Base-by-base conservation (phyloP, 306 rosid species). In the Vigna mungo region DNA sequence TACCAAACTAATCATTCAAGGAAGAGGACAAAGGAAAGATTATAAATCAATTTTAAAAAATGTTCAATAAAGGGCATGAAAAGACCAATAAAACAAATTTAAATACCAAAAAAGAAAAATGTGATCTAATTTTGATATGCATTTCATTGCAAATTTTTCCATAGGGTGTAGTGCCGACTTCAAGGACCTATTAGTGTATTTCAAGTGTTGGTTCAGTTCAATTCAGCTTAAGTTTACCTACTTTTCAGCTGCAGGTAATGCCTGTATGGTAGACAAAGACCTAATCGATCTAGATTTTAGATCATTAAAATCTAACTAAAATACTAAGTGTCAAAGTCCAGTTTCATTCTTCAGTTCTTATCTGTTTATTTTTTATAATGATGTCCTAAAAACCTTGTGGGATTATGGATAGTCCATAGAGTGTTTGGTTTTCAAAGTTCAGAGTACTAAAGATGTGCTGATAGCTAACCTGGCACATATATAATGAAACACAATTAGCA, bases 381-480 rank as follows among this genome's bases (percentile, higher is more conserved):
- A 59, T 68, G 53, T 74, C 55, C 46, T 52, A 53, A 79, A 25
- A 53, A 74, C 76, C 54, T 68, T 32, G 52, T 13, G 48, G 47
- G 20, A 27, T 41, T 69, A 44, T 34, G 48, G 64, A 32, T 51
- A 32, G 25, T 20, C 71, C 18, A 66, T 66, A 46, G 23, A 39
- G 54, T 46, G 46, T 53, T 59, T 17, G 53, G 48, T 72, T 84
- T 77, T 56, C 34, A 66, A 59, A 48, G 17, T 58, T 44, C 62
- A 58, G 34, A 30, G 14, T 54, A 41, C 52, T 67, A 16, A 49
- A 56, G 64, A 68, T 51, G 77, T 13, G 9, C 6, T 17, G 12
- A 54, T 16, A 72, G 78, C 68, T 27, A 30, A 53, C 66, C 47
- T 69, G 23, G 76, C 47, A 77, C 13, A 69, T 49, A 60, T 80